Base-by-base conservation (phyloP, 1,284 basidiomycete genomes). In the Sanghuangporus sanghuang region DNA sequence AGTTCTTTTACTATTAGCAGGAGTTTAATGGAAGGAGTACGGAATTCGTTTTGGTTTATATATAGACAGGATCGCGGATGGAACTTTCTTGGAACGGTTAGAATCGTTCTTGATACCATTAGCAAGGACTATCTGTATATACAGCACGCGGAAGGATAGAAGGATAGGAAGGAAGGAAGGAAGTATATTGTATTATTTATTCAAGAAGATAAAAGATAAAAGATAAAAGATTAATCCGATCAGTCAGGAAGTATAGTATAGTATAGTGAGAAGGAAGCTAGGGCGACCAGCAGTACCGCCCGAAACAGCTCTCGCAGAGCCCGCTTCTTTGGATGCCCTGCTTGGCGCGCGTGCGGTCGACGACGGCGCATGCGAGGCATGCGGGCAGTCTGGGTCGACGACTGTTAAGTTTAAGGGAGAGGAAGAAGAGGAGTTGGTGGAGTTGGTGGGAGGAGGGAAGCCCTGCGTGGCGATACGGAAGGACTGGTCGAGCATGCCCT, bases 401-500 rank as follows among this genome's bases (percentile, higher is more conserved):
- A 50, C 54, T 11, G 40, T 5, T n/a, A n/a, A n/a, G n/a, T n/a
- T n/a, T n/a, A n/a, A n/a, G n/a, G n/a, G n/a, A n/a, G 40, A 42
- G 40, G 40, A 5, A 23, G 56, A 44, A 8, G 59, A 67, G 0
- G 65, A 12, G 8, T 60, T 39, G 16, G 64, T 49, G 0, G n/a
- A n/a, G n/a, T n/a, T n/a, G n/a, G n/a, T n/a, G n/a, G n/a, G n/a
- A n/a, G n/a, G n/a, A n/a, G 73, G 72, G 9, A 71, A 72, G 6
- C 78, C 81, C 66, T 80, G 79, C 32, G 77, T 80, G 14, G 77
- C 73, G 40, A 78, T 73, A 21, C 66, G 68, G 66, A 75, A 78
- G 14, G 71, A 71, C 69, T 83, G 78, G 61, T 74, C 69, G 4
- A 82, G 70, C 73, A 82, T 77, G 8, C 68, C 73, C 65, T 77